phyloP scores from a whole-genome alignment of 2,329 filamentous ascomycete genomes.

The Penicillium sp. region DNA sequence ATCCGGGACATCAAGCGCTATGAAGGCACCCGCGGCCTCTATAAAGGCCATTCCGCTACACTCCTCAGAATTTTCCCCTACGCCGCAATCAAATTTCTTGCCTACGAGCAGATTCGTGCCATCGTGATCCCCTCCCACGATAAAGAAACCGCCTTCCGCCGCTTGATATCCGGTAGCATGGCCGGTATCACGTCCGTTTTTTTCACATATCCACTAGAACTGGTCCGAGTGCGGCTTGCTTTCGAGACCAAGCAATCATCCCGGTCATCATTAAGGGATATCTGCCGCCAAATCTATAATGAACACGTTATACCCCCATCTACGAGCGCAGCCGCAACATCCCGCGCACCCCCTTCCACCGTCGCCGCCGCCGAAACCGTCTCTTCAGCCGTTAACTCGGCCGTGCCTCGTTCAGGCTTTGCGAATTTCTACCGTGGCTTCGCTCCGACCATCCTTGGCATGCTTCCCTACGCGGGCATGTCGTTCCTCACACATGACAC shows the following conservation, averaged over 20 bases:
- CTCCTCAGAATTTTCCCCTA: conserved; percentile 95
- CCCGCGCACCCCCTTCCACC: conserved; percentile 43
- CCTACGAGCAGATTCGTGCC: conserved; percentile 92
- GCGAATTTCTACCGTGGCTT: conserved; percentile 96
- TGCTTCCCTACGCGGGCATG: conserved; percentile 94
- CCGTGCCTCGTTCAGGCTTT: conserved; percentile 67
- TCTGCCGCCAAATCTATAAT: conserved; percentile 83
- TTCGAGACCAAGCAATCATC: conserved; percentile 84
- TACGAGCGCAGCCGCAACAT: conserved; percentile 21
- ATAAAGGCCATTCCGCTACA: conserved; percentile 91
- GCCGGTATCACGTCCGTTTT: conserved; percentile 86
- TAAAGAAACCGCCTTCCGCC: conserved; percentile 77
- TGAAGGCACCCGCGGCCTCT: conserved; percentile 76
- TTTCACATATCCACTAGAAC: conserved; percentile 92
- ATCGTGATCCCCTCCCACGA: conserved; percentile 69
- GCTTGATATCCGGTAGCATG: conserved; percentile 51
- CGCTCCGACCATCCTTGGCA: conserved; percentile 82
- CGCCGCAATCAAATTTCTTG: conserved; percentile 95
- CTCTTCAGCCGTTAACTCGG: conserved; percentile 47
- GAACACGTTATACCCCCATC: conserved; percentile 59
- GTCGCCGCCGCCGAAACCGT: conserved; percentile 37
- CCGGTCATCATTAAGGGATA: conserved; percentile 69
- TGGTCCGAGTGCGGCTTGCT: conserved; percentile 86
- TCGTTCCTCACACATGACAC: conserved; percentile 96
- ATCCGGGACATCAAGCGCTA: conserved; percentile 78